Percentiles rank a stretch among this genome's conserved stretches.
Evolutionary conservation across 441 rosid genomes (phyloP).

Genomic region (Biscutella auriculata): DNA sequence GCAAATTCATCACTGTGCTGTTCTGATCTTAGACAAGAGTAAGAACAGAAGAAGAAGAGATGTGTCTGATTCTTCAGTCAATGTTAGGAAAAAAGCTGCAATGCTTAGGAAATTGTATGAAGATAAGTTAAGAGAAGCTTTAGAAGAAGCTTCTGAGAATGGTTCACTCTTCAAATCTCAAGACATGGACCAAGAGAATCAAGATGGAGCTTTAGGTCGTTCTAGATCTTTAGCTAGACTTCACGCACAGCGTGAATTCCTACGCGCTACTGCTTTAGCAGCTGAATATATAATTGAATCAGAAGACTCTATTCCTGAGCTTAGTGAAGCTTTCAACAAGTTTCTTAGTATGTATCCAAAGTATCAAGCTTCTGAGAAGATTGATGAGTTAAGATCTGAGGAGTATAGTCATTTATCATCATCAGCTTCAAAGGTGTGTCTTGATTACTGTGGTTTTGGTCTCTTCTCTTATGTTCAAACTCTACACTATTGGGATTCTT

Average conservation of each 20-base stretch:
- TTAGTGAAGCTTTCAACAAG: conserved; percentile 53
- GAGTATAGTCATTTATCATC: conserved; percentile 65
- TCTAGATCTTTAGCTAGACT: conserved; percentile 94
- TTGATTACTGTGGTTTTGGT: conserved; percentile 95
- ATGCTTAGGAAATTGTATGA: conserved; percentile 50
- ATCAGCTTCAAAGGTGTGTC: conserved; percentile 70
- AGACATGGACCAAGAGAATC: conserved; percentile 52
- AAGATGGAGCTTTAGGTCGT: conserved; percentile 59
- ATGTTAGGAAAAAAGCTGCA: conserved; percentile 36
- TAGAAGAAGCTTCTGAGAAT: conserved; percentile 89
- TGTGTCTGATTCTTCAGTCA: conserved; percentile 39
- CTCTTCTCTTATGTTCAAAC: conserved; percentile 84
- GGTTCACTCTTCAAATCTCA: conserved; percentile 81
- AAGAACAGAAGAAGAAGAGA: conserved; percentile 48
- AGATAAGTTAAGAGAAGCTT: conserved; percentile 73
- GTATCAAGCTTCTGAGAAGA: conserved; percentile 64
- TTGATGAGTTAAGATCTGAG: conserved; percentile 65
- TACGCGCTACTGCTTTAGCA: conserved; percentile 76
- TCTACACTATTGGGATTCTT: conserved; percentile 84
- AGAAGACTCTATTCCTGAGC: conserved; percentile 60
- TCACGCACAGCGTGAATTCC: conserved; percentile 79
- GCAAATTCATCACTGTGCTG: conserved; percentile 92
- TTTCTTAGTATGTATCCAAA: conserved; percentile 83
- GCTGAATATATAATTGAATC: conserved; percentile 55
- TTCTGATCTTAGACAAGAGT: conserved; percentile 85